phyloP scores from a whole-genome alignment of 2,329 filamentous ascomycete species.

The Chaetothyriales sp. region DNA sequence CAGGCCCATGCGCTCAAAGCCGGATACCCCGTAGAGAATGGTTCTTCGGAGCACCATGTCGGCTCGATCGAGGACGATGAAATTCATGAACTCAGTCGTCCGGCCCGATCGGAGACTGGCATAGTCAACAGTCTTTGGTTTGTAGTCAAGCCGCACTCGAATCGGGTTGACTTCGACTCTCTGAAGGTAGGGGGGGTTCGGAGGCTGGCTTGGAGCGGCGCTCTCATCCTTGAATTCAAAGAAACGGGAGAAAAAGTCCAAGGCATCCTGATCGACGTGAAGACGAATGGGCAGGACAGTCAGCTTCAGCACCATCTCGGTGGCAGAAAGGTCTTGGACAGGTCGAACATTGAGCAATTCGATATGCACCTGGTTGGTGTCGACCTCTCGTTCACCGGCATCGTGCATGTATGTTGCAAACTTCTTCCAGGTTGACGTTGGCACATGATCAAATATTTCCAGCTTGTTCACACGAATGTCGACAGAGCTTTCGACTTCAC shows the following conservation, averaged over 20 bases:
- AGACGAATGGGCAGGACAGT: conserved; percentile 72
- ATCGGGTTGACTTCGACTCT: conserved; percentile 76
- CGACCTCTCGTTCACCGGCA: conserved; percentile 71
- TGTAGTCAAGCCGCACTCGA: conserved; percentile 82
- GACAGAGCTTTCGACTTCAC: conserved; percentile 75
- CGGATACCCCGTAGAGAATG: conserved; percentile 82
- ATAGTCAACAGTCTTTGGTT: conserved; percentile 96
- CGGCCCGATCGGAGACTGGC: conserved; percentile 80
- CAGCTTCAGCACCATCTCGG: conserved; percentile 72
- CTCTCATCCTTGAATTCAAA: conserved; percentile 91
- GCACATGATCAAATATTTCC: conserved; percentile 86
- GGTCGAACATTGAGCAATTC: conserved; percentile 82
- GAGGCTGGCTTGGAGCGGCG: conserved; percentile 41
- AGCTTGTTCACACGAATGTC: conserved; percentile 71
- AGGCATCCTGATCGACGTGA: conserved; percentile 91
- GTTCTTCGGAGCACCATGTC: conserved; percentile 75
- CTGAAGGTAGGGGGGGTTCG: conserved; percentile 75
- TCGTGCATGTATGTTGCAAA: conserved; percentile 90
- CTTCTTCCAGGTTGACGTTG: conserved; percentile 95
- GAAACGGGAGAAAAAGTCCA: conserved; percentile 94
- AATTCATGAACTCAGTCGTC: conserved; percentile 98
- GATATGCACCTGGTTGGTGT: conserved; percentile 77
- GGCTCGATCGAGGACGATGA: conserved; percentile 78
- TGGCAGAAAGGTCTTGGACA: conserved; percentile 66
- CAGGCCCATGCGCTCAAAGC: conserved; percentile 79